Evolutionary conservation across 2,329 filamentous ascomycete genomes (phyloP).

Genomic region (Exophiala xenobiotica): DNA sequence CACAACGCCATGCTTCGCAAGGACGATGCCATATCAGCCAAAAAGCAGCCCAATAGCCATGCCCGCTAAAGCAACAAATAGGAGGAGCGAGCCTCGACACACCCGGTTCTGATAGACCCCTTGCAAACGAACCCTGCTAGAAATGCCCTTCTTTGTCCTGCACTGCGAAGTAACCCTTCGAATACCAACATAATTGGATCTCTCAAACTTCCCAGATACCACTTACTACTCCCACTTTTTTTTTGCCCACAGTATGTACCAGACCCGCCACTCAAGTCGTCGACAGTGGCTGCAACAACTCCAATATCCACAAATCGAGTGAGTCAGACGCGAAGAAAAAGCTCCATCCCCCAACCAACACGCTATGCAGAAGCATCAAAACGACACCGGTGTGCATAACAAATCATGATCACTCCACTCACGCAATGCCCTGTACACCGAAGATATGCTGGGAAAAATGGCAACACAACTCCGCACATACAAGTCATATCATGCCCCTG

Average conservation of each 20-base stretch:
- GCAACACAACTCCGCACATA: slow-evolving; percentile 27
- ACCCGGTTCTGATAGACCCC: too few relatives aligned
- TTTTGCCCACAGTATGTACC: slow-evolving; percentile 15
- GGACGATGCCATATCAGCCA: slow-evolving; percentile 18
- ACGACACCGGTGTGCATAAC: slow-evolving; percentile 23
- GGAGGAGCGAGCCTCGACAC: too few relatives aligned
- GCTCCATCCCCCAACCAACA: too few relatives aligned
- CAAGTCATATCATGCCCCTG: slow-evolving; percentile 20
- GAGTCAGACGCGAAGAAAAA: slow-evolving; percentile 6
- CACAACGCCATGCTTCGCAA: slow-evolving; percentile 20
- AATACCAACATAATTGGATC: too few relatives aligned
- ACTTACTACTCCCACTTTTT: slow-evolving; percentile 4
- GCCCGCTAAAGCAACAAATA: slow-evolving; percentile 16
- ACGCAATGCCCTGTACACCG: slow-evolving; percentile 24
- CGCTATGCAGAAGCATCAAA: slow-evolving; percentile 25
- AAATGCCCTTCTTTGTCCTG: too few relatives aligned
- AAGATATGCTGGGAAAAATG: slow-evolving; percentile 25
- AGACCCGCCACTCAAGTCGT: slow-evolving; percentile 6
- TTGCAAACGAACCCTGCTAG: too few relatives aligned
- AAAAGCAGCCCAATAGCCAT: slow-evolving; percentile 11
- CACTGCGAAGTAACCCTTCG: too few relatives aligned
- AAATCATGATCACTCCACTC: slow-evolving; percentile 15
- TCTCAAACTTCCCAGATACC: neutral
- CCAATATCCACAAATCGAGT: slow-evolving; percentile 11
- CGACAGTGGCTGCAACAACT: slow-evolving; percentile 6